Base-by-base conservation (phyloP, 108 stramenopile species). In the Licmophora abbreviata region DNA sequence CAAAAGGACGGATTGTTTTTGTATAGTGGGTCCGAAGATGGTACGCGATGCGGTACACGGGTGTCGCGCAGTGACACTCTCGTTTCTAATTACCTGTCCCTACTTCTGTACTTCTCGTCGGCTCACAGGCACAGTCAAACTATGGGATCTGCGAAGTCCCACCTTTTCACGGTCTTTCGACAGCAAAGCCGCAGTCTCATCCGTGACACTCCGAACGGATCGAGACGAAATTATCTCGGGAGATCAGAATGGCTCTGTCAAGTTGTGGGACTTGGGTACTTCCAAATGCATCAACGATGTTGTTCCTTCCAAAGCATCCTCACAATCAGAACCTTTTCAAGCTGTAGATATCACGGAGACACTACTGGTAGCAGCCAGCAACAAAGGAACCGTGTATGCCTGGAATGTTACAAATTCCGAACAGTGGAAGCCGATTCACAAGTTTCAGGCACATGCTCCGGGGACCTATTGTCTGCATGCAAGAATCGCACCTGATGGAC, bases 61-160 rank as follows among this genome's bases (percentile, higher is more conserved):
- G 37, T 33, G 29, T 32, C 10, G 7, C 34, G 50, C 15, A 35
- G 14, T 4, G 4, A 22, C 8, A 34, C 31, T 35, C 3, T 25
- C n/a, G 14, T 46, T 25, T 46, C 25, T 3, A 6, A 6, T 7
- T 4, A 25, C 45, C 22, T 9, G 14, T 3, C n/a, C 14, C 3
- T 9, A n/a, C 22, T 14, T 44, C 3, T 46, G 2, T 46, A 2
- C 21, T 46, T 25, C 14, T 17, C 15, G 34, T 51, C n/a, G 3
- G 6, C 22, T 51, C 37, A 41, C 36, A 40, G 76, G 79, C 7
- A 71, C 70, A 18, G 60, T 93, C n/a, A 90, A 85, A 32, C 50
- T 96, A 8, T 99, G 94, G 91, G 98, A 99, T 59, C 55, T 95
- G 44, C 70, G 96, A 24, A 76, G 90, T 49, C 79, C 88, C 14